Conservation (phyloP, 2,329 filamentous ascomycete species). For the Fusarium sp. region DNA sequence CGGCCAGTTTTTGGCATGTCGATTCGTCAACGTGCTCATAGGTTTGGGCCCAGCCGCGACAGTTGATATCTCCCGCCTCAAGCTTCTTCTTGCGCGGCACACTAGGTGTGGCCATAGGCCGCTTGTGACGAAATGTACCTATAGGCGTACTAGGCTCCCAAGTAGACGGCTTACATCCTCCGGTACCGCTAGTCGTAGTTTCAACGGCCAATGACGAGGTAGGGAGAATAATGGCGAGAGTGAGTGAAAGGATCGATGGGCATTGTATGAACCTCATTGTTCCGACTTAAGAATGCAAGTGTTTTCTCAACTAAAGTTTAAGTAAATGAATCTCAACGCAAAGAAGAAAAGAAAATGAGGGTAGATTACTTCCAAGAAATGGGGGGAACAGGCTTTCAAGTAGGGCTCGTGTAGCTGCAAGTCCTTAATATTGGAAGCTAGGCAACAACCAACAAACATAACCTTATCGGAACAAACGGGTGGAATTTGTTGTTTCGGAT, state of each 20-base stretch:
- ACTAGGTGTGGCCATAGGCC: neutral
- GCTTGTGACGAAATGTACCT: neutral
- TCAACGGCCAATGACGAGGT: neutral
- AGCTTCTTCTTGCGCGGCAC: neutral
- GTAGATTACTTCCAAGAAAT: neutral
- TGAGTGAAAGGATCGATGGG: neutral
- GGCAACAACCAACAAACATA: neutral
- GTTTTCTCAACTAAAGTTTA: neutral
- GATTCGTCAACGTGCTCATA: neutral
- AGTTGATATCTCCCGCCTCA: neutral
- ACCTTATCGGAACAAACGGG: neutral
- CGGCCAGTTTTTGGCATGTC: neutral
- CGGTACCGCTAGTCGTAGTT: neutral
- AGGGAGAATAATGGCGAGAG: neutral
- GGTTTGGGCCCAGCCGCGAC: neutral
- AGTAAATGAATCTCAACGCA: neutral
- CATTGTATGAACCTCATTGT: neutral
- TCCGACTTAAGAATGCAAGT: neutral
- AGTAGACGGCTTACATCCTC: neutral
- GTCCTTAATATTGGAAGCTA: neutral
- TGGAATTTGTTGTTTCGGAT: neutral
- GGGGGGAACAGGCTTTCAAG: neutral
- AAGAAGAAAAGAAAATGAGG: neutral
- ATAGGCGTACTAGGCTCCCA: neutral
- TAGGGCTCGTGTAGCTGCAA: neutral